phyloP scores from a whole-genome alignment of 164 flowering plant species.

The Chloranthus sessilifolius region DNA sequence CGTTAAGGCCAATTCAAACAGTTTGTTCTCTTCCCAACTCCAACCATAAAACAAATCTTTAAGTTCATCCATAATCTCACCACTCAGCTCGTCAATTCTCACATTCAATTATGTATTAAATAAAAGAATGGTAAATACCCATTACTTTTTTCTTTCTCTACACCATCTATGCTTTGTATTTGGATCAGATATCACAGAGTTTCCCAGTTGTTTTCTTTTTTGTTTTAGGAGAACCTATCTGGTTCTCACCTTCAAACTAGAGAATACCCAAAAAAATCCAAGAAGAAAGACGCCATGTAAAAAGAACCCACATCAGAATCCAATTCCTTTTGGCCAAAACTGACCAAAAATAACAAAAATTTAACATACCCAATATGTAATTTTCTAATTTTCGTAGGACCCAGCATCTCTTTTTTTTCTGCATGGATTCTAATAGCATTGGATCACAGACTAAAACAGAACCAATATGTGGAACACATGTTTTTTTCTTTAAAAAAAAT shows the following conservation, averaged over 20 bases:
- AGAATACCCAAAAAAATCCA: slow-evolving; percentile 8
- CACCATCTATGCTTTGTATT: slow-evolving; percentile 2
- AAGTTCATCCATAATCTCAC: slow-evolving; percentile 26
- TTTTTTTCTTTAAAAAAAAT: slow-evolving; percentile 12
- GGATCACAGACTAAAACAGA: slow-evolving; percentile 14
- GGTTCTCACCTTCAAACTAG: slow-evolving; percentile 6
- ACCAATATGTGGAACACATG: slow-evolving; percentile 7
- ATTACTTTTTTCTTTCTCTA: too few species aligned
- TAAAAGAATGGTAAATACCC: too few species aligned
- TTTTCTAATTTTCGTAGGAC: slow-evolving; percentile 21
- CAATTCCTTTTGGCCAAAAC: slow-evolving; percentile 15
- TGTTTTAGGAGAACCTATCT: slow-evolving; percentile 17
- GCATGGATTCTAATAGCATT: slow-evolving; percentile 21
- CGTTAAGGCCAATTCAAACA: slow-evolving; percentile 68
- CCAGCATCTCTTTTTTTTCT: slow-evolving; percentile 19
- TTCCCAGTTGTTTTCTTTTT: slow-evolving; percentile 9
- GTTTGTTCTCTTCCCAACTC: slow-evolving; percentile 80
- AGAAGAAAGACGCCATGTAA: not conserved
- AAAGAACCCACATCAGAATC: slow-evolving; percentile 12
- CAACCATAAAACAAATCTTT: slow-evolving; percentile 30
- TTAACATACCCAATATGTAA: slow-evolving; percentile 12
- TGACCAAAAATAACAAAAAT: slow-evolving; percentile 14
- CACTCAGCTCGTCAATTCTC: slow-evolving; percentile 12
- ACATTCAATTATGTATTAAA: slow-evolving; percentile 26
- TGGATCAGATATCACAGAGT: slow-evolving; percentile 9